phyloP scores from a whole-genome alignment of 148 eudicot genomes.

The Chenopodium album region DNA sequence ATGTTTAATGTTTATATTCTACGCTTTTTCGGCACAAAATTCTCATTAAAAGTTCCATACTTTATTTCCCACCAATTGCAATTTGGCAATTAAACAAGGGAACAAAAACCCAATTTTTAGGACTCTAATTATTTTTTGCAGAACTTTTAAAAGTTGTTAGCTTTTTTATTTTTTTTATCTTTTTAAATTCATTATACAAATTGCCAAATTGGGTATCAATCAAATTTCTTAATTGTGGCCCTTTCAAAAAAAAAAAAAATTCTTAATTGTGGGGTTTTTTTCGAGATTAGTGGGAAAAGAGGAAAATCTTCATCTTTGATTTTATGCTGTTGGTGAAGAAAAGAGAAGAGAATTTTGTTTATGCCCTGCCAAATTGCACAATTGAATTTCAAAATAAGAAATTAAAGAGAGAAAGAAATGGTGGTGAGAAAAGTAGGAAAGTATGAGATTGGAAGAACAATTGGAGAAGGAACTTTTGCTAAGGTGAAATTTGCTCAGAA shows the following conservation, averaged over 20 bases:
- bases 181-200: no score
- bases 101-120: conserved; percentile 3
- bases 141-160: neutral
- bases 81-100: neutral
- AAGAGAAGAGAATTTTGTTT: neutral
- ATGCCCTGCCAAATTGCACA: conserved; percentile 16
- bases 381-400: conserved; percentile 9
- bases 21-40: neutral
- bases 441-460: conserved; percentile 94
- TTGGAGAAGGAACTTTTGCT: conserved; percentile 95
- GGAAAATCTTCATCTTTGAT: neutral
- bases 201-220: neutral
- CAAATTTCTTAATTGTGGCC: neutral
- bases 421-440: conserved; percentile 93
- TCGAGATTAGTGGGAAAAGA: neutral
- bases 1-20: neutral
- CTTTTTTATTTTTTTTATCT: neutral
- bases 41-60: neutral
- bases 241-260: neutral
- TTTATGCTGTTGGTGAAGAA: neutral
- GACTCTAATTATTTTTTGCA: neutral
- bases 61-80: neutral
- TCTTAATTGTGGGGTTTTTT: neutral
- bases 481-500: conserved; percentile 98
- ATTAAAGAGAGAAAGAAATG: conserved; percentile 36